Conservation (phyloP, 1,284 basidiomycete species). For the Melampsora medusae region DNA sequence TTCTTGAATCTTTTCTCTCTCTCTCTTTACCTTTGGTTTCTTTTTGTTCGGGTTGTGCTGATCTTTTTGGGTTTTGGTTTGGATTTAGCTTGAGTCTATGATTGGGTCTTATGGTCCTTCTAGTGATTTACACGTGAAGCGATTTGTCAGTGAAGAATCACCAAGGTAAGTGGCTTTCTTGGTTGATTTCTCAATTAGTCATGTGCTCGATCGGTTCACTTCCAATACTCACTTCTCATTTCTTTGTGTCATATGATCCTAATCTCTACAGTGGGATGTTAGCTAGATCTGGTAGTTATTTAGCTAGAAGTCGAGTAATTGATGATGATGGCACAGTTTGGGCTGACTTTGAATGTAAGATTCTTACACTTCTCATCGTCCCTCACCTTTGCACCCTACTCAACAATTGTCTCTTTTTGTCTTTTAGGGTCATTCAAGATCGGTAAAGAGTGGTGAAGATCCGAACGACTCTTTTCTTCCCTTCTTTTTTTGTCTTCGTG, state of each 20-base stretch:
- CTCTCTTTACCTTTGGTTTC: constrained; percentile 3
- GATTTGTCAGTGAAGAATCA: constrained; percentile 55
- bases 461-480: not conserved
- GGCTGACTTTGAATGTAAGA: constrained; percentile 51
- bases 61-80: constrained; percentile 33
- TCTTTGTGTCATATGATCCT: constrained; percentile 2
- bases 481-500: not conserved
- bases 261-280: constrained; percentile 62
- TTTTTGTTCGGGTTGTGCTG: not conserved
- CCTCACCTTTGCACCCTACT: not conserved
- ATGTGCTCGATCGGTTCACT: not conserved
- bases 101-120: constrained; percentile 54
- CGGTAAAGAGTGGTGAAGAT: constrained; percentile 47
- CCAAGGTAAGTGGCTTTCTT: constrained; percentile 47
- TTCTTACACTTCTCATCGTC: not conserved
- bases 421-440: constrained; percentile 48
- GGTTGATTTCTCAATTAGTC: not conserved
- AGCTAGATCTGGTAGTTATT: constrained; percentile 71
- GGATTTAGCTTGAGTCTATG: constrained; percentile 53
- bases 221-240: not conserved
- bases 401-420: not conserved
- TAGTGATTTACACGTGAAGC: constrained; percentile 55
- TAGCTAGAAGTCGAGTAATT: constrained; percentile 71
- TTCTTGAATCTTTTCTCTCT: not conserved
- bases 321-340: constrained; percentile 71